Conservation (phyloP, 148 eudicot genomes). For the Gaultheria prostrata region DNA sequence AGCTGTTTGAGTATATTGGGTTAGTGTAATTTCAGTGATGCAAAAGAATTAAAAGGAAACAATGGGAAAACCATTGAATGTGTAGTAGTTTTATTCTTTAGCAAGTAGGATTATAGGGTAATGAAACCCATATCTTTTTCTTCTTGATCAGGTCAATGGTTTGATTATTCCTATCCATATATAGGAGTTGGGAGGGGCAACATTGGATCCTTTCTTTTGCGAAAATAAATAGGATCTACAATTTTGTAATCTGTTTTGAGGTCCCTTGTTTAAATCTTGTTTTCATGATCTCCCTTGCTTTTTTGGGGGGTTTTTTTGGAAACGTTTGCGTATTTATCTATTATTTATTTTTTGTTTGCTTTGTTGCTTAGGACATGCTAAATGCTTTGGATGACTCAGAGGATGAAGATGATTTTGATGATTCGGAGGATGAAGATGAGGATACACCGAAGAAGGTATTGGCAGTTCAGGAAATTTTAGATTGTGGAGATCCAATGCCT, state of each 20-base stretch:
- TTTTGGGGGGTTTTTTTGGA: neutral
- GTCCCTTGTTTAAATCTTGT: neutral
- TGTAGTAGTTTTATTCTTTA: too few relatives aligned
- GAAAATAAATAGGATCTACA: neutral
- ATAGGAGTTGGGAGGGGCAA: neutral
- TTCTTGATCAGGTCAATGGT: too few relatives aligned
- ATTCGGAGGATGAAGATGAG: conserved; percentile 37
- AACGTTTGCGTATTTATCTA: neutral
- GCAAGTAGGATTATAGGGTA: too few relatives aligned
- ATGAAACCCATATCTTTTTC: too few relatives aligned
- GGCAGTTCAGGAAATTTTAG: neutral
- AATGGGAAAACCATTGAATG: too few relatives aligned
- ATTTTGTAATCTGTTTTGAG: neutral
- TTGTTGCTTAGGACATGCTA: conserved; percentile 25
- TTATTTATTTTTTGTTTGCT: neutral
- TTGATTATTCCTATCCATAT: too few relatives aligned
- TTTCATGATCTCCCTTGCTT: neutral
- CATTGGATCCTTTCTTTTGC: neutral
- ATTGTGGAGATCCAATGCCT: neutral
- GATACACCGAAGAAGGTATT: conserved; percentile 29
- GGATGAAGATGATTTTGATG: conserved; percentile 31
- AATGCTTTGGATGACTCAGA: conserved; percentile 28
- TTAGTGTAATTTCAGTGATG: too few relatives aligned
- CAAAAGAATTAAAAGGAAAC: too few relatives aligned
- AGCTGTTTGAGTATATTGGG: too few relatives aligned